Evolutionary conservation across 495 filamentous ascomycete genomes (phyloP).

Genomic region (Bathelium albidoporum): DNA sequence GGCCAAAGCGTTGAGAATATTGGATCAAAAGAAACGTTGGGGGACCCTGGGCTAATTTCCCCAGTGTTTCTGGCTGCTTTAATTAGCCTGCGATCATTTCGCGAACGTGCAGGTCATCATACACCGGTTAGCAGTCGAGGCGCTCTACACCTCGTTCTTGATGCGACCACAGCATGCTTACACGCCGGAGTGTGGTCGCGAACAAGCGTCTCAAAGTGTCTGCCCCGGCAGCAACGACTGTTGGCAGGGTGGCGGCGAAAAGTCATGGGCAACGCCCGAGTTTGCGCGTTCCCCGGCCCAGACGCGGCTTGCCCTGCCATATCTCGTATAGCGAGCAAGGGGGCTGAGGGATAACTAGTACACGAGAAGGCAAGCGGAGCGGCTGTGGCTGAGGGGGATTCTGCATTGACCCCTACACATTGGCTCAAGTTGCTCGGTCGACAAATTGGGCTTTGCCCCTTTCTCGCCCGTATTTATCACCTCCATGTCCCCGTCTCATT

Average conservation of each 20-base stretch:
- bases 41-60: constrained; percentile 2
- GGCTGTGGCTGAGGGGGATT: not conserved
- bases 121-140: not conserved
- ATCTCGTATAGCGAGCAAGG: not conserved
- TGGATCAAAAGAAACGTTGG: not conserved
- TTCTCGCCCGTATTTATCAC: not conserved
- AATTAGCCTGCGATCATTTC: too few species aligned
- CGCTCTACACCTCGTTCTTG: too few species aligned
- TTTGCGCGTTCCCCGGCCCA: not conserved
- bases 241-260: not conserved
- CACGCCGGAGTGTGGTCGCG: not conserved
- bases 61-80: too few species aligned
- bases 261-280: not conserved
- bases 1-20: not conserved
- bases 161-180: not conserved
- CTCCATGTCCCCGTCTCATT: not conserved
- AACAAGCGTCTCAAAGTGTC: not conserved
- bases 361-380: not conserved
- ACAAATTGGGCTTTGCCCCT: not conserved
- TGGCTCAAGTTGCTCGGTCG: not conserved
- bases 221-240: not conserved
- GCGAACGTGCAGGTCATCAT: not conserved
- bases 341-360: not conserved
- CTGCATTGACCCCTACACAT: not conserved
- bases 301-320: not conserved